Conservation (phyloP, 306 rosid genomes). For the Mucuna pruriens region DNA sequence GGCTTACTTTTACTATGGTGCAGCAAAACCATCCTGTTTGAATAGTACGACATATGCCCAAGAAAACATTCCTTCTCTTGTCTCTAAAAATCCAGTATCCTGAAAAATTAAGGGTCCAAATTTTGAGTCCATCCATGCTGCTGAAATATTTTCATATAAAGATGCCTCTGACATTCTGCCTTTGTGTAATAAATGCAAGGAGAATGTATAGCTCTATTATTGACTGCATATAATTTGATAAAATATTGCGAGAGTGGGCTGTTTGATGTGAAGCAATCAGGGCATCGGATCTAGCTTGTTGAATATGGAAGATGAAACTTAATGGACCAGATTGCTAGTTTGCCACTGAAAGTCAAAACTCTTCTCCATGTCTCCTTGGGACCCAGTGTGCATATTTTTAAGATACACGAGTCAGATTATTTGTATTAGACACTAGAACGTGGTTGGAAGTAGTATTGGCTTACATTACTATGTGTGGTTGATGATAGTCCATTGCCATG, state of each 20-base stretch:
- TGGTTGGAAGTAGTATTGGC: neutral
- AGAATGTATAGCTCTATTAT: slow-evolving; percentile 30
- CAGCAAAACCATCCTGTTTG: slow-evolving; percentile 77
- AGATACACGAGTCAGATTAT: neutral
- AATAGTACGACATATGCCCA: slow-evolving; percentile 45
- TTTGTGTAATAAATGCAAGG: slow-evolving; percentile 8
- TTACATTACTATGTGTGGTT: neutral
- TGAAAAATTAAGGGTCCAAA: slow-evolving; percentile 31
- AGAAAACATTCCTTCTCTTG: slow-evolving; percentile 71
- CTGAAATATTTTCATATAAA: neutral
- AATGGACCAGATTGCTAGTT: neutral
- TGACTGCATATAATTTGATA: slow-evolving; percentile 17
- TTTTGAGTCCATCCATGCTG: slow-evolving; percentile 15
- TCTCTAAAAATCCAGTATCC: slow-evolving; percentile 39
- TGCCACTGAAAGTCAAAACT: neutral
- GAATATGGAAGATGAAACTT: slow-evolving; percentile 20
- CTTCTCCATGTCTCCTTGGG: neutral
- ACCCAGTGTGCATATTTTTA: neutral
- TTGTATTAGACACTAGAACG: neutral
- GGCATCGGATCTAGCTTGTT: neutral
- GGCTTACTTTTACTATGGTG: slow-evolving; percentile 89
- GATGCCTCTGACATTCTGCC: slow-evolving; percentile 10
- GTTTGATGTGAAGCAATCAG: neutral
- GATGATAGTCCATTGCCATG: neutral
- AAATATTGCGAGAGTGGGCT: neutral